These are phyloP conservation scores for Cordyceps cateniannulata DNA, from an alignment of 2,329 filamentous ascomycete genomes.

Conservation along the genomic window DNA sequence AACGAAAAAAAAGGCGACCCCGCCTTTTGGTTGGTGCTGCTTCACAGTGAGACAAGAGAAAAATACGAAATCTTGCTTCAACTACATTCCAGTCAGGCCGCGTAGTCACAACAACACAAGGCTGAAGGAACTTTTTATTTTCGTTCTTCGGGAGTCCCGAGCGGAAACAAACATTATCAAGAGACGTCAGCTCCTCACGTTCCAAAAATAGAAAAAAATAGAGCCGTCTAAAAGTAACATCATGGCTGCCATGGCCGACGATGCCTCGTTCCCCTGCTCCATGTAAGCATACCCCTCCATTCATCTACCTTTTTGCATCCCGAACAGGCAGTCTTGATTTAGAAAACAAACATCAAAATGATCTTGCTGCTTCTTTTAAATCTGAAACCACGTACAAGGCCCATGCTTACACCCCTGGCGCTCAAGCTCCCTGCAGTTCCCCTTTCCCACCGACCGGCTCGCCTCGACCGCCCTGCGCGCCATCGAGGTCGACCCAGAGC, in stretches of 20 bases:
- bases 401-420: conserved; percentile 41
- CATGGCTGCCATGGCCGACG: conserved; percentile 33
- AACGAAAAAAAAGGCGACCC: background rate
- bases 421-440: conserved; percentile 52
- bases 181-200: background rate
- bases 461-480: conserved; percentile 69
- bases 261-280: conserved; percentile 54
- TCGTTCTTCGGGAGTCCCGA: background rate
- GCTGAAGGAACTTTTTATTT: background rate
- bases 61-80: background rate
- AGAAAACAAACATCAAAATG: too few species aligned
- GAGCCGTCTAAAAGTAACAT: conserved; percentile 17
- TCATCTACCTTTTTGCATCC: background rate
- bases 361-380: too few species aligned
- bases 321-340: too few species aligned
- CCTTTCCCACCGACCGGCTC: conserved; percentile 74
- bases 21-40: background rate
- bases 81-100: conserved; percentile 5
- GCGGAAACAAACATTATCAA: background rate
- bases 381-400: background rate
- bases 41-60: background rate
- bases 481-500: conserved; percentile 78
- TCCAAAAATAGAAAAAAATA: conserved; percentile 9
- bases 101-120: conserved; percentile 1
- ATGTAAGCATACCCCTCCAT: conserved; percentile 41